These are phyloP conservation scores for Rhododendron molle DNA, from an alignment of 148 eudicot species.

Conservation along the genomic window DNA sequence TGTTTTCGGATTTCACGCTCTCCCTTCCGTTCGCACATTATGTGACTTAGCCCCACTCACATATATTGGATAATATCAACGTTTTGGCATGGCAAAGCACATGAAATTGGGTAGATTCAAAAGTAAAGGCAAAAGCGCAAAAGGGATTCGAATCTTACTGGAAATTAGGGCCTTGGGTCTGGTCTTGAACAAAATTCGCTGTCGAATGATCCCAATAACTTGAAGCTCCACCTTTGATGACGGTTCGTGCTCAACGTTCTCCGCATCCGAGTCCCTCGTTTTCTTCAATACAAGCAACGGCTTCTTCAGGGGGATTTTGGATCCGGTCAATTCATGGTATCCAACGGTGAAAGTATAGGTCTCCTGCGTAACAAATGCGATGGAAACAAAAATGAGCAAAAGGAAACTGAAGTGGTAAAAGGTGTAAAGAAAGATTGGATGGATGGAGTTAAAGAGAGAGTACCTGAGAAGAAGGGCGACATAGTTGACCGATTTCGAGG, in stretches of 20 bases:
- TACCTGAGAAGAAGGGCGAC: conserved; percentile 86
- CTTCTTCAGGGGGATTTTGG: conserved; percentile 77
- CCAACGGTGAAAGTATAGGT: conserved; percentile 79
- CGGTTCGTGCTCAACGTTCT: conserved; percentile 9
- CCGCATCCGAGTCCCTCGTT: conserved; percentile 28
- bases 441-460: background rate
- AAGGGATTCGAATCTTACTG: conserved; percentile 26
- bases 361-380: conserved; percentile 35
- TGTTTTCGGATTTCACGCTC: background rate
- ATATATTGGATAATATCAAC: background rate
- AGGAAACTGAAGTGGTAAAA: background rate
- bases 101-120: background rate
- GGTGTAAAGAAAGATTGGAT: background rate
- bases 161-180: conserved; percentile 87
- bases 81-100: background rate
- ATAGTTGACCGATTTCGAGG: conserved; percentile 74
- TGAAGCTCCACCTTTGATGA: conserved; percentile 55
- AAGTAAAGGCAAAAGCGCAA: background rate
- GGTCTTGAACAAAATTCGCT: conserved; percentile 82
- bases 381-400: background rate
- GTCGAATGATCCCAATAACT: conserved; percentile 76
- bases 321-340: conserved; percentile 82
- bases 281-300: conserved; percentile 85
- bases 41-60: background rate
- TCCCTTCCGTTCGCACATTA: background rate